phyloP scores from a whole-genome alignment of 2,329 filamentous ascomycete genomes.

The Aspergillus terreus region DNA sequence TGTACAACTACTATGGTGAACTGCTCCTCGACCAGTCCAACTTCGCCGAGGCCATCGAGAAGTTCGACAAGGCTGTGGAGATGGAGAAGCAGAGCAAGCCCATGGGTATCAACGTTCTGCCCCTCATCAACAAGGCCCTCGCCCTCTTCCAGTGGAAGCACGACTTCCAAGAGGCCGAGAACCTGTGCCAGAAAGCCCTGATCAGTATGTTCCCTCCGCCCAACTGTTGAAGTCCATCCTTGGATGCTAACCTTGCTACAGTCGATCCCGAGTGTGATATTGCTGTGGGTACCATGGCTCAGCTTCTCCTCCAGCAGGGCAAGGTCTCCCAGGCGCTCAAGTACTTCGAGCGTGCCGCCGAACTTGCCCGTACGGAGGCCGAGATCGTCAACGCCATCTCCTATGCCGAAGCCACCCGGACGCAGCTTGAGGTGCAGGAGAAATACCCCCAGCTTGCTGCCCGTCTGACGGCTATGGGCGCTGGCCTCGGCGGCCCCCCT shows the following conservation, averaged over 20 bases:
- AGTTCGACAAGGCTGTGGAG: conserved; percentile 97
- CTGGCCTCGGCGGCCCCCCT: conserved; percentile 33
- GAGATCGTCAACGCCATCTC: conserved; percentile 96
- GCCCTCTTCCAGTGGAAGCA: conserved; percentile 98
- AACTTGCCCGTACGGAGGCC: conserved; percentile 88
- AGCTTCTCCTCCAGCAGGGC: conserved; percentile 93
- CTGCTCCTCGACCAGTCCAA: conserved; percentile 94
- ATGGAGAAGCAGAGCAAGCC: conserved; percentile 96
- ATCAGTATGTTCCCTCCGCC: conserved; percentile 66
- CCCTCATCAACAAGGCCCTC: conserved; percentile 96
- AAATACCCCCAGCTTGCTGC: conserved; percentile 77
- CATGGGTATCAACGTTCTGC: conserved; percentile 94
- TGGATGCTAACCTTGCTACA: conserved; percentile 37
- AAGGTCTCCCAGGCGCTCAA: conserved; percentile 92
- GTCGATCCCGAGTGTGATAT: conserved; percentile 99
- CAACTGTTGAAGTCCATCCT: neutral
- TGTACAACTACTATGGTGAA: conserved; percentile 99
- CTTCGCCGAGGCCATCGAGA: conserved; percentile 90
- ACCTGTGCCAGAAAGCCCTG: conserved; percentile 93
- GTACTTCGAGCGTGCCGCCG: conserved; percentile 95
- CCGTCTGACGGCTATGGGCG: conserved; percentile 62
- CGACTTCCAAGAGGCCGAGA: conserved; percentile 90
- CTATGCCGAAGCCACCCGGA: conserved; percentile 94
- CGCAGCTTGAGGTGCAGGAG: conserved; percentile 87
- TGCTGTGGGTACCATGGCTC: conserved; percentile 96